These are phyloP conservation scores for Silene coronaria DNA, from an alignment of 179 eudicot species.

Conservation along the genomic window DNA sequence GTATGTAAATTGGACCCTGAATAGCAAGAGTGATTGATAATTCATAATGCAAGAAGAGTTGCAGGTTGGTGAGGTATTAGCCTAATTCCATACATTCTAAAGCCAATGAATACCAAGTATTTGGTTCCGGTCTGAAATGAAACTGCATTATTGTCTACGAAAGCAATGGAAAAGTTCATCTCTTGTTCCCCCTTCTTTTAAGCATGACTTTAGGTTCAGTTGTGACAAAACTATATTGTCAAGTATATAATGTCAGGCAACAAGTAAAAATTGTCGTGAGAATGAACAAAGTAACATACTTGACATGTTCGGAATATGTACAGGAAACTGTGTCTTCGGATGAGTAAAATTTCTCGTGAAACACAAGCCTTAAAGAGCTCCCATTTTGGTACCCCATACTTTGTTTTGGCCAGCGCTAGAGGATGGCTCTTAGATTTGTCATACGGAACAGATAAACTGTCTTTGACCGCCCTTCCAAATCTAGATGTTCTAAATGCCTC, in stretches of 20 bases:
- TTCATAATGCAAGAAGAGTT: no score
- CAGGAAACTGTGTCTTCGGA: slow-evolving; percentile 73
- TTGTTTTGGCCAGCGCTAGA: slow-evolving; percentile 47
- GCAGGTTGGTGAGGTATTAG: no score
- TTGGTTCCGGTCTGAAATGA: no score
- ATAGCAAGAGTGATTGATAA: no score
- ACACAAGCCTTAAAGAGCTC: slow-evolving; percentile 74
- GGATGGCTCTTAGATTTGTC: slow-evolving; percentile 59
- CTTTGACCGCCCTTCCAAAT: slow-evolving; percentile 46
- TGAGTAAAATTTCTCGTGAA: slow-evolving; percentile 59
- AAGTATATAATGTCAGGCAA: neutral
- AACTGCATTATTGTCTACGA: no score
- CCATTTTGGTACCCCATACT: slow-evolving; percentile 49
- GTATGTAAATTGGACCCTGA: no score
- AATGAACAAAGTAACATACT: slow-evolving; percentile 35
- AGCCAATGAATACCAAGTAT: neutral
- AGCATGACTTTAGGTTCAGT: no score
- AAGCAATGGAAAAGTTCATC: no score
- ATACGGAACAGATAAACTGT: slow-evolving; percentile 48
- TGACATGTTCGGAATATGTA: slow-evolving; percentile 80
- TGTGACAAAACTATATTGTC: no score
- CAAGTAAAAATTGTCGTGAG: neutral
- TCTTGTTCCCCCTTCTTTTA: no score
- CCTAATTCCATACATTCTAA: no score
- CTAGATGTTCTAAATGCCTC: slow-evolving; percentile 60